Base-by-base conservation (phyloP, 371 early-diverging fungal species). In the Chytridium lagenaria region DNA sequence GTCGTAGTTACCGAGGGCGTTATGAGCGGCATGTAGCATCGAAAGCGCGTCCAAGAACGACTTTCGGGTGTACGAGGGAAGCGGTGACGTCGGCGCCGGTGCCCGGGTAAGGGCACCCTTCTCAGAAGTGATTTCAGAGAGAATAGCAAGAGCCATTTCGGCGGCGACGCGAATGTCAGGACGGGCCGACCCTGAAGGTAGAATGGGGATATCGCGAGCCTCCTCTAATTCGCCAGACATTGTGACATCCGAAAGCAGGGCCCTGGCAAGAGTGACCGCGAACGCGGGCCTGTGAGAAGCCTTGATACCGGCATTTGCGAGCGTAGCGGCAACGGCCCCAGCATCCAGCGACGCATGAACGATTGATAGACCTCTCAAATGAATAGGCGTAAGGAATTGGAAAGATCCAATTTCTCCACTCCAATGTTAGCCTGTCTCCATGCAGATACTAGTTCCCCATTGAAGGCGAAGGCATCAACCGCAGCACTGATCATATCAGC, bases 21-120 rank as follows among this genome's bases (percentile, higher is more conserved):
- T 16, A 55, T 55, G 55, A 28, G 55, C 55, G 10, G 55, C 10
- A 55, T 55, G 55, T 26, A 28, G 55, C 26, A 28, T 55, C 55
- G 26, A 23, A 7, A 16, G 55, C 55, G 16, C 55, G n/a, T n/a
- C n/a, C n/a, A n/a, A n/a, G n/a, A n/a, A n/a, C n/a, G n/a, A n/a
- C n/a, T n/a, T n/a, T n/a, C n/a, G n/a, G n/a, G n/a, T n/a, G n/a
- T n/a, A n/a, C n/a, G n/a, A n/a, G n/a, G n/a, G n/a, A n/a, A n/a
- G n/a, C n/a, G n/a, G n/a, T 16, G 30, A 7, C 26, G 19, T 16
- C 23, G 26, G 55, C 26, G 55, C 10, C 30, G 55, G 19, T n/a
- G 55, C n/a, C 44, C 44, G 44, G 12, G 19, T 44, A 26, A 26
- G 10, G 23, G 55, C 10, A 15, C 23, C 23, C 23, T 23, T 55